These are phyloP conservation scores for Pleurotus cornucopiae DNA, from an alignment of 768 basidiomycete species.

Conservation along the genomic window DNA sequence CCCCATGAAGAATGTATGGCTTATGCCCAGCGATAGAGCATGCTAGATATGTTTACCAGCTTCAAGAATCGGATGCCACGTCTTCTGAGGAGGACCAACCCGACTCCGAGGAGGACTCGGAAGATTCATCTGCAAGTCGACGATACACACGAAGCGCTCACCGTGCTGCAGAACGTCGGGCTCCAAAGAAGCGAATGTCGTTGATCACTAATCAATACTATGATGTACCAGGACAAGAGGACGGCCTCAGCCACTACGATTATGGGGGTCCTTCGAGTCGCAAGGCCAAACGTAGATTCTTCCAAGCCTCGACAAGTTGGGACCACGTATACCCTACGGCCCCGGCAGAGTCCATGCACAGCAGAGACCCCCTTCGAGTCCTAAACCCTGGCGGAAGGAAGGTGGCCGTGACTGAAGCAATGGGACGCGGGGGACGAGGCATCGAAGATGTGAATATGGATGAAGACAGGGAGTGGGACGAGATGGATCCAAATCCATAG, in stretches of 20 bases:
- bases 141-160: slow-evolving; percentile 19
- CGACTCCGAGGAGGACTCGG: slow-evolving; percentile 39
- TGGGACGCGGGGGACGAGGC: slow-evolving; percentile 21
- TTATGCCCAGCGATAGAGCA: slow-evolving; percentile 42
- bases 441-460: slow-evolving; percentile 17
- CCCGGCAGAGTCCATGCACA: slow-evolving; percentile 15
- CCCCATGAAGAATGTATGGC: background rate
- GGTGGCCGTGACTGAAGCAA: slow-evolving; percentile 10
- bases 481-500: slow-evolving; percentile 11
- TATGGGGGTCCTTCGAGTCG: slow-evolving; percentile 24
- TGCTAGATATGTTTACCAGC: slow-evolving; percentile 56
- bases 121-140: slow-evolving; percentile 36
- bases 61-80: slow-evolving; percentile 45
- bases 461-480: slow-evolving; percentile 22
- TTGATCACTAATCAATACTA: slow-evolving; percentile 58
- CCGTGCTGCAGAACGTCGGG: slow-evolving; percentile 19
- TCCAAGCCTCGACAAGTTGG: slow-evolving; percentile 36
- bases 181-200: slow-evolving; percentile 57
- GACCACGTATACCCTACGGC: slow-evolving; percentile 25
- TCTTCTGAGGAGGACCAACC: slow-evolving; percentile 44
- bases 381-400: slow-evolving; percentile 9
- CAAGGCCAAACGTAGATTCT: slow-evolving; percentile 49
- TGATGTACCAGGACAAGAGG: slow-evolving; percentile 43
- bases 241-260: slow-evolving; percentile 37
- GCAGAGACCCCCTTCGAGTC: slow-evolving; percentile 12